phyloP scores from a whole-genome alignment of 1,284 basidiomycete species.

The Ustilago loliicola region DNA sequence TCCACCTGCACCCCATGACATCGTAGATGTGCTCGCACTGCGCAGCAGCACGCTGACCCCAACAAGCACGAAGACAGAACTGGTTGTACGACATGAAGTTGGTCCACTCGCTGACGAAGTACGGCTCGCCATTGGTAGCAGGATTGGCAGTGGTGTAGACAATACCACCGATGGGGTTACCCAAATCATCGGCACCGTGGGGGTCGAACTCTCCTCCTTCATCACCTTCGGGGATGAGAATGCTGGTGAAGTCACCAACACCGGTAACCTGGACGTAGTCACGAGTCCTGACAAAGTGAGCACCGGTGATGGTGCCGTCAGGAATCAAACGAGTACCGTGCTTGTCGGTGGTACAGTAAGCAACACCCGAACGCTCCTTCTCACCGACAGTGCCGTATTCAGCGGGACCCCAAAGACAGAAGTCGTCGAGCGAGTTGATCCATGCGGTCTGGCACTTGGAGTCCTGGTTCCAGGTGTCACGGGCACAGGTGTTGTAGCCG shows the following conservation, averaged over 20 bases:
- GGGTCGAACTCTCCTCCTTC: conserved; percentile 67
- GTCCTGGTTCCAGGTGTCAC: conserved; percentile 55
- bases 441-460: conserved; percentile 66
- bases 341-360: conserved; percentile 66
- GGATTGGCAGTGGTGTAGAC: conserved; percentile 65
- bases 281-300: conserved; percentile 65
- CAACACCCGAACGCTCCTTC: conserved; percentile 61
- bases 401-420: conserved; percentile 65
- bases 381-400: conserved; percentile 56
- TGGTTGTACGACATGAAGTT: conserved; percentile 65
- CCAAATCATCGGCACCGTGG: conserved; percentile 63
- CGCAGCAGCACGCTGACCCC: conserved; percentile 49
- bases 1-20: conserved; percentile 64
- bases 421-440: conserved; percentile 65
- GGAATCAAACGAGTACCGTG: conserved; percentile 68
- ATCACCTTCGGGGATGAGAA: conserved; percentile 54
- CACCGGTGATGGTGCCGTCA: conserved; percentile 63
- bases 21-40: conserved; percentile 69
- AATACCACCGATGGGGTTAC: conserved; percentile 65
- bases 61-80: conserved; percentile 67
- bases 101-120: conserved; percentile 56
- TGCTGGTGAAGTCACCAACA: conserved; percentile 56
- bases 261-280: conserved; percentile 68
- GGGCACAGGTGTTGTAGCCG: conserved; percentile 60
- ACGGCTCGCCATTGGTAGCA: conserved; percentile 44